A percentile compares a stretch with the other conserved stretches of the same genome.
phyloP scores from a whole-genome alignment of 2,329 filamentous ascomycete species.

The Atkinsonella texensis region DNA sequence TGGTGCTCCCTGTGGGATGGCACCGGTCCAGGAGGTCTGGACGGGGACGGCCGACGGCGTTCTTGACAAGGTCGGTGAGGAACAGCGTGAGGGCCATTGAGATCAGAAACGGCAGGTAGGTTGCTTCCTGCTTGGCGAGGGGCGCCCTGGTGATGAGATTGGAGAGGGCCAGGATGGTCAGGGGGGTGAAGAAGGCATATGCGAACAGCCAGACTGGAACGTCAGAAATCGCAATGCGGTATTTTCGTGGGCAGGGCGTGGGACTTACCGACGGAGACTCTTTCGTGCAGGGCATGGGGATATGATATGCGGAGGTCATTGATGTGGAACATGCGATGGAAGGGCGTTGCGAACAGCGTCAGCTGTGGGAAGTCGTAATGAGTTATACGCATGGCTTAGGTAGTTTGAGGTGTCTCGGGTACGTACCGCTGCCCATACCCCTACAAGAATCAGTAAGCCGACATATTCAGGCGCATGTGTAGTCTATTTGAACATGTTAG shows the following conservation, averaged over 20 bases:
- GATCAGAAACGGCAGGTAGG: conserved; percentile 69
- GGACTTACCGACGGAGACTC: conserved; percentile 62
- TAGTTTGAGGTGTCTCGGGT: not conserved
- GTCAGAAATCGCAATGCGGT: not conserved
- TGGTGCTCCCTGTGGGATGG: conserved; percentile 46
- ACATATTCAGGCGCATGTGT: conserved; percentile 7
- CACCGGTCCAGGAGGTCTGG: conserved; percentile 62
- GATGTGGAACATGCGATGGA: conserved; percentile 89
- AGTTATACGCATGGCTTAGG: not conserved
- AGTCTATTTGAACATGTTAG: conserved; percentile 4
- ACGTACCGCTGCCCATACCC: conserved; percentile 5
- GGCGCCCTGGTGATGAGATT: conserved; percentile 50
- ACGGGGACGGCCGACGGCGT: conserved; percentile 64
- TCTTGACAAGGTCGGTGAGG: conserved; percentile 86
- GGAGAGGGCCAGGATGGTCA: conserved; percentile 54
- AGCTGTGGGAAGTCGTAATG: conserved; percentile 11
- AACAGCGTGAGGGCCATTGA: conserved; percentile 66
- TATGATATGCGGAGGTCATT: conserved; percentile 76
- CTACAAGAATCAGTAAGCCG: conserved; percentile 4
- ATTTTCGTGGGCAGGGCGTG: not conserved
- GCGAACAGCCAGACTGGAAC: conserved; percentile 54
- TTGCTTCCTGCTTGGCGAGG: conserved; percentile 72
- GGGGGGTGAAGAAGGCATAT: conserved; percentile 63
- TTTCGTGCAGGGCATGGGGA: conserved; percentile 72
- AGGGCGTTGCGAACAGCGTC: conserved; percentile 51